Percentiles rank a stretch among this genome's conserved stretches.
Evolutionary conservation across 192 early-diverging fungal species (phyloP).

Genomic region (Rhizophagus sp.): DNA sequence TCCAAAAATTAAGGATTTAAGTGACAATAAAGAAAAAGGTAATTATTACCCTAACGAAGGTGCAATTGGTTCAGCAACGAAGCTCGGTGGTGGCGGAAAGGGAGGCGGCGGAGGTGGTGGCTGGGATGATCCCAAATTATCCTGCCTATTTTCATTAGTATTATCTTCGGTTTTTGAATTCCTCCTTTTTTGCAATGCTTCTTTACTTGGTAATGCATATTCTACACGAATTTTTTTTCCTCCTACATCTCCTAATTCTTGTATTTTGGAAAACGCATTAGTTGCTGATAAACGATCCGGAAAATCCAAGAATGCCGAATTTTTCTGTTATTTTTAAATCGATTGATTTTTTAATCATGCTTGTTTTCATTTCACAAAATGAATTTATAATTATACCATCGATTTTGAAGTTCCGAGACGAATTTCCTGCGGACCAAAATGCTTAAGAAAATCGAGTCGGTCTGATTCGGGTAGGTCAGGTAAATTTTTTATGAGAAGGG

Average conservation of each 20-base stretch:
- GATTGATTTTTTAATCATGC: not conserved
- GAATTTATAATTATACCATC: not conserved
- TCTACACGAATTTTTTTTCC: constrained; percentile 40
- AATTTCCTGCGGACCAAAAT: constrained; percentile 21
- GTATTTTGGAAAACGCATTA: constrained; percentile 34
- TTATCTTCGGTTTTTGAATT: not conserved
- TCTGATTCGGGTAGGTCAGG: constrained; percentile 19
- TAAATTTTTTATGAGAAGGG: constrained; percentile 27
- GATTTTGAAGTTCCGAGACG: constrained; percentile 11
- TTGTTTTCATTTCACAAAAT: not conserved
- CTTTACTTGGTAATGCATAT: constrained; percentile 40
- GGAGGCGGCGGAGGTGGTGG: constrained; percentile 31
- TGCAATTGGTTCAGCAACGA: constrained; percentile 34
- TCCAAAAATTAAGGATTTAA: not conserved
- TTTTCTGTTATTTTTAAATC: constrained; percentile 27
- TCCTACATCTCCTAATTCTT: constrained; percentile 26
- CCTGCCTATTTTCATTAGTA: not conserved
- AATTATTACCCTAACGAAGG: constrained; percentile 32
- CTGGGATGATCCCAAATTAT: not conserved
- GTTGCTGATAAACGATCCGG: constrained; percentile 34
- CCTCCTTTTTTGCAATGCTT: constrained; percentile 4
- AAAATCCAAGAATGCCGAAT: constrained; percentile 47
- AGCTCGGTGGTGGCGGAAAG: constrained; percentile 9
- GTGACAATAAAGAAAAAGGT: too few relatives aligned
- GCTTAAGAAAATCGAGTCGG: constrained; percentile 13